Evolutionary conservation across 2,329 filamentous ascomycete genomes (phyloP), one percentile per base, ranked within the genome.

Genomic region (Rhexocercosporidium sp.): DNA sequence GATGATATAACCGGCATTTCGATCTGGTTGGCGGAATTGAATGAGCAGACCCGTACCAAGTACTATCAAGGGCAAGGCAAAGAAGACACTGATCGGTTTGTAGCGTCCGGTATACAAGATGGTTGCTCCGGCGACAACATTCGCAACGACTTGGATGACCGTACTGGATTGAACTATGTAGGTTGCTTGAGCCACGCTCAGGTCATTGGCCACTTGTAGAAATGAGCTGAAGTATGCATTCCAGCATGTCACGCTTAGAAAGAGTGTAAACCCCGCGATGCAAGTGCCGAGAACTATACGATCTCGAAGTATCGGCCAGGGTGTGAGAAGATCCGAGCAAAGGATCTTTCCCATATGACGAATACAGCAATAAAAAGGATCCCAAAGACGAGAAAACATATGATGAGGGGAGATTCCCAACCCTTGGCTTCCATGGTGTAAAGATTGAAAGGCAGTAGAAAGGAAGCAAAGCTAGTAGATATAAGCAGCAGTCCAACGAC

Each of bases 181-280:
- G 9, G 22, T 34, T 4, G 51, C 62, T 18, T 47, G 20, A 18
- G 62, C n/a, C n/a, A n/a, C n/a, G n/a, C n/a, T n/a, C n/a, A n/a
- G n/a, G n/a, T n/a, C n/a, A n/a, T 46, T 57, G 54, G 89, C 80
- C 9, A 86, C 82, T 64, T 84, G 79, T 2, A 89, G 75, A 60
- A 85, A 86, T 3, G 83, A 84, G n/a, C 81, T 82, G 67, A 81
- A 80, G 74, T 87, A 88, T 14, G 74, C 87, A 87, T 74, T 88
- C 87, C 77, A 92, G 90, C 65, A 86, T 72, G 31, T 91, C 77
- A 27, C 88, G 86, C 11, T 89, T 87, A 25, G 83, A 82, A 18
- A 87, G 82, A 69, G 83, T 81, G 70, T 86, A 72, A 91, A 90
- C 75, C 90, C 91, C 79, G 90, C 90, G 75, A 92, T 89, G 66